These are phyloP conservation scores for Penicillium coprophilum DNA, from an alignment of 495 filamentous ascomycete species.

Conservation along the genomic window DNA sequence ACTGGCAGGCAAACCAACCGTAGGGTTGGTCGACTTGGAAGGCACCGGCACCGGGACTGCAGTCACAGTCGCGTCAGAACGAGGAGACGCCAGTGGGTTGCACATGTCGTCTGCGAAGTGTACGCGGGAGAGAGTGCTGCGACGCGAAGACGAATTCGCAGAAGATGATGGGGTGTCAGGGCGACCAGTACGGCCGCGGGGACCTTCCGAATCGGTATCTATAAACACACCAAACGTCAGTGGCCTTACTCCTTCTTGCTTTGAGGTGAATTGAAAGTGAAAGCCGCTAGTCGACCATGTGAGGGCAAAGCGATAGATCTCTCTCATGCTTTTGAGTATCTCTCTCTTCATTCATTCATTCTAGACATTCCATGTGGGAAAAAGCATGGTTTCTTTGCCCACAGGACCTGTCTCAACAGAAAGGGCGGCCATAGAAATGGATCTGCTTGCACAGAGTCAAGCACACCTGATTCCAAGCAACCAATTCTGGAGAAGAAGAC, in stretches of 20 bases:
- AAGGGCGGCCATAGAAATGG: background rate
- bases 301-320: background rate
- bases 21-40: background rate
- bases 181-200: conserved; percentile 1
- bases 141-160: background rate
- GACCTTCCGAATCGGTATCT: background rate
- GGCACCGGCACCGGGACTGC: background rate
- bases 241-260: background rate
- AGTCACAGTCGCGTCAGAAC: background rate
- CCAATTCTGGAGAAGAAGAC: too few species aligned
- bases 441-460: background rate
- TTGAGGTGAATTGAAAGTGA: background rate
- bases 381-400: background rate
- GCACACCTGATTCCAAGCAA: background rate
- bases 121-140: background rate
- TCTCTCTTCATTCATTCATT: background rate
- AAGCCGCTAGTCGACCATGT: background rate
- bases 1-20: background rate
- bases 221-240: background rate
- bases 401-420: background rate
- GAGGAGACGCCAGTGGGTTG: background rate
- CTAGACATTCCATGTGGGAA: background rate
- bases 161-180: background rate
- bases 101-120: background rate
- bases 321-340: background rate